Base-by-base conservation (phyloP, 208 protist species). In the Balamuthia mandrillaris region DNA sequence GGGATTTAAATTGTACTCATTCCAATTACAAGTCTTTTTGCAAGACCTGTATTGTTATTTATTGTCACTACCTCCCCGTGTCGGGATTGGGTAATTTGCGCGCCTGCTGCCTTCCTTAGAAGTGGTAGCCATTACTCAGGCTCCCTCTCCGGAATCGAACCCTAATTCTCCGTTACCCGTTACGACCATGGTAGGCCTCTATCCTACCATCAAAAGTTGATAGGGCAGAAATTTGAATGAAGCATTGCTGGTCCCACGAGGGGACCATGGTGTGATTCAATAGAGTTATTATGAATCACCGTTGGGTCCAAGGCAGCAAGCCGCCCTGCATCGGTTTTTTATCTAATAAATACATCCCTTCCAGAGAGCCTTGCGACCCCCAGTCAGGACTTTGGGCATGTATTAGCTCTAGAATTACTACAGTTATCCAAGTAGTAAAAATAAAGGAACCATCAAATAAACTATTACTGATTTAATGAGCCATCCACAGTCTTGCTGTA, bases 381-480 rank as follows among this genome's bases (percentile, higher is more conserved):
- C 86, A 81, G 74, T 77, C 66, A 74, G 77, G 86, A 49, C 51
- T 89, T 89, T 66, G 33, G 54, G 89, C 87, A 94, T 91, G 91
- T 93, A 93, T 93, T 93, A 93, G 90, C 91, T 90, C 88, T 91
- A 90, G 84, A 91, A 89, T 93, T 92, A 93, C 81, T 81, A 89
- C 88, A 63, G 88, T 91, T 93, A 93, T 93, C 90, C 90, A 89
- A 81, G 84, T 92, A 88, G 75, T 42, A 89, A 90, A 45, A 58
- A 49, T 54, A 78, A 54, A 51, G 49, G 49, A n/a, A 56, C n/a
- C 68, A 91, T 91, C 89, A 91, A 92, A 92, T 92, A 93, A 89
- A 93, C 74, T 92, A 92, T 91, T 86, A 91, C 91, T 94, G 84
- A 89, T 91, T 93, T 93, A 94, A 93, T 92, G 90, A 94, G 91